Conservation (phyloP, 73 alveolate species). For the Uronychia setigera region DNA sequence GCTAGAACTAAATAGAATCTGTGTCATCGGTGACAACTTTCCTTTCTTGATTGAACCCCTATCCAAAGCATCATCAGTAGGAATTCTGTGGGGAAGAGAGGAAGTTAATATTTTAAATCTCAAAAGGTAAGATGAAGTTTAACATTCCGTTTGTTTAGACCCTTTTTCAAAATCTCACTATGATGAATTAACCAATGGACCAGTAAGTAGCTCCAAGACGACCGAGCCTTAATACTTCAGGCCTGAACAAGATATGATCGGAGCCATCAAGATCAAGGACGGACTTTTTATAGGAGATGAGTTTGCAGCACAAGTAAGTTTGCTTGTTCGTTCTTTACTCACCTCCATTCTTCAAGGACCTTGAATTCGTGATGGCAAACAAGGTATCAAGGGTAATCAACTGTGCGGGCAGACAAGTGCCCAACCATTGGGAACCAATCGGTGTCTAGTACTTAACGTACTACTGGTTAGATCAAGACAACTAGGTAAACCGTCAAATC, state of each 20-base stretch:
- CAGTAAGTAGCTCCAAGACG: neutral
- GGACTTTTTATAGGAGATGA: slow-evolving; percentile 82
- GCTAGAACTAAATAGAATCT: neutral
- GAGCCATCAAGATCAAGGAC: slow-evolving; percentile 77
- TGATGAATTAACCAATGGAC: neutral
- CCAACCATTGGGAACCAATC: slow-evolving; percentile 92
- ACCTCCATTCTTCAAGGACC: slow-evolving; percentile 68
- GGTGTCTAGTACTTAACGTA: slow-evolving; percentile 93
- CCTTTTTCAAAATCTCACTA: neutral
- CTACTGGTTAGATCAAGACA: slow-evolving; percentile 93
- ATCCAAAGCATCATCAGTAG: too few species aligned
- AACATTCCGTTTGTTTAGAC: neutral
- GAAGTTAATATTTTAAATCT: neutral
- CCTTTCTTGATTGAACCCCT: neutral
- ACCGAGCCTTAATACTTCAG: neutral
- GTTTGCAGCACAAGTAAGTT: slow-evolving; percentile 71
- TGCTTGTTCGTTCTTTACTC: neutral
- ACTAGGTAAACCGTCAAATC: slow-evolving; percentile 57
- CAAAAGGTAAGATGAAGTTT: neutral
- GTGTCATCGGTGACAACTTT: neutral
- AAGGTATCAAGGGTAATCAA: slow-evolving; percentile 96
- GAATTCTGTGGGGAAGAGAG: neutral
- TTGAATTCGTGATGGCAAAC: slow-evolving; percentile 94
- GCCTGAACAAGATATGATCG: slow-evolving; percentile 58
- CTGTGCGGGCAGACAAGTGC: slow-evolving; percentile 93